Evolutionary conservation across 345 rosid species (phyloP).

Genomic region (Eucalyptus erythrocorys): DNA sequence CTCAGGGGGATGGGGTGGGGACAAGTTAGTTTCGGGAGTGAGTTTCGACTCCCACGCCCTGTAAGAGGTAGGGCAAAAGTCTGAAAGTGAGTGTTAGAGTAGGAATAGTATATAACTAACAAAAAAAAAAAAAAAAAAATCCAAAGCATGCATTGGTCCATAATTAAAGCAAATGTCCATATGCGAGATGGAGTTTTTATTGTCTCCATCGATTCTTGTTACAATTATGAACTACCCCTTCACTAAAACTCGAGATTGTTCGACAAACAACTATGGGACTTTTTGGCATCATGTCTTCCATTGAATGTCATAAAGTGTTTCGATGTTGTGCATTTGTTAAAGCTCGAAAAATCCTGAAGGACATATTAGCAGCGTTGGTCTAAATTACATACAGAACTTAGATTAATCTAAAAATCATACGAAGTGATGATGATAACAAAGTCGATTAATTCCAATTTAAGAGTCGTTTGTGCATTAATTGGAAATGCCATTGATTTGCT

Average conservation of each 20-base stretch:
- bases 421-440: neutral
- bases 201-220: neutral
- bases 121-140: too few relatives aligned
- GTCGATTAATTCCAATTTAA: neutral
- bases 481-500: neutral
- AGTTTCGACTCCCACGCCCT: too few relatives aligned
- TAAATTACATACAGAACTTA: neutral
- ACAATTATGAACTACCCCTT: neutral
- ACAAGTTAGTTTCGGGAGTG: too few relatives aligned
- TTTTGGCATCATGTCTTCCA: neutral
- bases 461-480: neutral
- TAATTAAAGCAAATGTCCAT: neutral
- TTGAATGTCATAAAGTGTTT: neutral
- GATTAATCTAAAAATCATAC: neutral
- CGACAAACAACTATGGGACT: neutral
- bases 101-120: too few relatives aligned
- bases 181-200: neutral
- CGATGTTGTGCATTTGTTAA: neutral
- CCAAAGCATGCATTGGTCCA: neutral
- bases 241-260: neutral
- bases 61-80: too few relatives aligned
- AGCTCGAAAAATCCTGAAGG: neutral
- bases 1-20: too few relatives aligned
- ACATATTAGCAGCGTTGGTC: neutral
- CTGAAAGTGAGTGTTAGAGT: too few relatives aligned